These are phyloP conservation scores for Diaporthe destruens DNA, from an alignment of 2,329 filamentous ascomycete species.

Conservation along the genomic window DNA sequence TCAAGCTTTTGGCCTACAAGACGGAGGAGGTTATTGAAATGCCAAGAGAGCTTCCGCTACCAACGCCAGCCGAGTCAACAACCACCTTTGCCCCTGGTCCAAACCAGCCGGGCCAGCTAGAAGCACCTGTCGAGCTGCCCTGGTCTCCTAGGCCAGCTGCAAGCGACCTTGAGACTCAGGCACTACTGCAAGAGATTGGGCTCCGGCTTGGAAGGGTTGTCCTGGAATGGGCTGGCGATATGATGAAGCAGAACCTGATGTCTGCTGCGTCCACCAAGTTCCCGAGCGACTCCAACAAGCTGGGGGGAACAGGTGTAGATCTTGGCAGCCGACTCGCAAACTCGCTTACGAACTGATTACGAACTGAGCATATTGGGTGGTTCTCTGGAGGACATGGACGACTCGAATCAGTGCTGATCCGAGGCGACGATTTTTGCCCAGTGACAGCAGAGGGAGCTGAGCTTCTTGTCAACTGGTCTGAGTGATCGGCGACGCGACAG, in stretches of 20 bases:
- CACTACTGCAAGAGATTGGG: slow-evolving; percentile 33
- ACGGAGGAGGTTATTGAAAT: neutral
- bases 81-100: neutral
- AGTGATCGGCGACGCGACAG: slow-evolving; percentile 6
- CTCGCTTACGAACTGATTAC: slow-evolving; percentile 23
- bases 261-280: slow-evolving; percentile 11
- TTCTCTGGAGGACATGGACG: neutral
- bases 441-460: neutral
- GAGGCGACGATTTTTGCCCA: neutral
- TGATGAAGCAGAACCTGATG: slow-evolving; percentile 37
- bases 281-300: slow-evolving; percentile 10
- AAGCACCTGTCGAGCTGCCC: neutral
- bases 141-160: neutral
- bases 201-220: slow-evolving; percentile 38
- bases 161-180: slow-evolving; percentile 8
- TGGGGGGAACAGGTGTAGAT: slow-evolving; percentile 1
- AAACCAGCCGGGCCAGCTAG: neutral
- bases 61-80: neutral
- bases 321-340: slow-evolving; percentile 23
- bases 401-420: neutral
- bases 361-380: neutral
- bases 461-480: no score
- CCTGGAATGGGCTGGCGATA: slow-evolving; percentile 41
- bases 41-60: slow-evolving; percentile 3
- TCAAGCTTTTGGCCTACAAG: slow-evolving; percentile 23